phyloP scores from a whole-genome alignment of 2,329 filamentous ascomycete species.

The Xylaria digitata region DNA sequence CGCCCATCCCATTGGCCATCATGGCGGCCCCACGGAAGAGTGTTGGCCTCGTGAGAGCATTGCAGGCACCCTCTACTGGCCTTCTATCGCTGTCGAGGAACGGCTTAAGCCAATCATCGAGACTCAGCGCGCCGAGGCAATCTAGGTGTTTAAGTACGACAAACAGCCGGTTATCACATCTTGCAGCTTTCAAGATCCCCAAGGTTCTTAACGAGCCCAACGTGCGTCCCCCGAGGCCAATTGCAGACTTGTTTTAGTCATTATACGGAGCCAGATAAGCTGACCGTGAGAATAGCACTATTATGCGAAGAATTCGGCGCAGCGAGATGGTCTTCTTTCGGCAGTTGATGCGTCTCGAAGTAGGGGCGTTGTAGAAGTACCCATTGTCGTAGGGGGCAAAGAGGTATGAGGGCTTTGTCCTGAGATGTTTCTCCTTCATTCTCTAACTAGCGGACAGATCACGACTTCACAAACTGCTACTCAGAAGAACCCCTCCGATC shows the following conservation, averaged over 20 bases:
- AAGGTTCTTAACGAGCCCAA: constrained; percentile 94
- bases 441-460: constrained; percentile 60
- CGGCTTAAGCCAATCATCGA: constrained; percentile 6
- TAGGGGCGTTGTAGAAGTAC: constrained; percentile 78
- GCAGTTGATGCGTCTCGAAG: constrained; percentile 78
- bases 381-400: constrained; percentile 85
- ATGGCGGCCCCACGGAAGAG: constrained; percentile 44
- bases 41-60: constrained; percentile 42
- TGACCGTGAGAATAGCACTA: constrained; percentile 72
- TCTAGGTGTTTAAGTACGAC: constrained; percentile 48
- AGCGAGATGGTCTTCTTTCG: constrained; percentile 79
- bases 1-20: not conserved
- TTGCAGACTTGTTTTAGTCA: not conserved
- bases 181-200: constrained; percentile 89
- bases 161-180: constrained; percentile 60
- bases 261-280: not conserved
- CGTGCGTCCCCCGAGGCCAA: constrained; percentile 64
- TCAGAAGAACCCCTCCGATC: constrained; percentile 86
- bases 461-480: constrained; percentile 72
- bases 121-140: constrained; percentile 13
- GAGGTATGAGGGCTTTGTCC: constrained; percentile 63
- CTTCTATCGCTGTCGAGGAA: constrained; percentile 30
- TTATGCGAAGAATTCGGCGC: constrained; percentile 84
- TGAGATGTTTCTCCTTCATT: not conserved
- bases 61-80: constrained; percentile 38